These are phyloP conservation scores for Croton setiger DNA, from an alignment of 441 rosid genomes.

Conservation along the genomic window DNA sequence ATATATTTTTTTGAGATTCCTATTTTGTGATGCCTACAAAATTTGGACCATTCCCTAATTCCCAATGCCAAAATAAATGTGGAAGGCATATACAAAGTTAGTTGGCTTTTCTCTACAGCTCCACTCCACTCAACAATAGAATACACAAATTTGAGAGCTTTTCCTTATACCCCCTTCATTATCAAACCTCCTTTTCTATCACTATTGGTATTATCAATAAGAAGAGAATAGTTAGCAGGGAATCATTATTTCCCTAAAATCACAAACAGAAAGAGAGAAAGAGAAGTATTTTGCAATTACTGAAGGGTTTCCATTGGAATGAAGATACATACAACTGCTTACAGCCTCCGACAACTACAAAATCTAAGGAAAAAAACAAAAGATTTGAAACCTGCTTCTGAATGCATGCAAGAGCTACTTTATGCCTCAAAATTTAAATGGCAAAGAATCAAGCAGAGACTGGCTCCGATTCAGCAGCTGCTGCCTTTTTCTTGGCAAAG, in stretches of 20 bases:
- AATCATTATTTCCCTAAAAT: too few species aligned
- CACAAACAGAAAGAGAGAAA: too few species aligned
- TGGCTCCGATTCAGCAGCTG: conserved; percentile 38
- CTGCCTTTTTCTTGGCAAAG: conserved; percentile 88
- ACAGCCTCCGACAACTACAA: background rate
- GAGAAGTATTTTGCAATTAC: background rate
- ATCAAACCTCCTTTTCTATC: background rate
- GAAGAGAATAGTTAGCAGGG: background rate
- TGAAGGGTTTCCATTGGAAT: background rate
- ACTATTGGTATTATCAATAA: background rate
- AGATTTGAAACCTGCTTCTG: background rate
- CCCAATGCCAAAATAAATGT: background rate
- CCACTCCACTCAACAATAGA: background rate
- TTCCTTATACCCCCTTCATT: background rate
- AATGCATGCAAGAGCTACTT: background rate
- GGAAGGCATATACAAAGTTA: background rate
- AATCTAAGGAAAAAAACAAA: background rate
- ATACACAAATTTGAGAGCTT: too few species aligned
- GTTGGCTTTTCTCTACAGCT: conserved; percentile 1
- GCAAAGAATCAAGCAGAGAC: conserved; percentile 35
- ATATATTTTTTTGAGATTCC: conserved; percentile 3
- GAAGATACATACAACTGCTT: background rate
- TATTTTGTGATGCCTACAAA: background rate
- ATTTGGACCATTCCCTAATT: conserved; percentile 1
- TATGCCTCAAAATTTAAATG: conserved; percentile 8